Evolutionary conservation across 163 green algal genomes (phyloP), one percentile per base, ranked within the genome.

Genomic region (Trebouxia gelatinosa): DNA sequence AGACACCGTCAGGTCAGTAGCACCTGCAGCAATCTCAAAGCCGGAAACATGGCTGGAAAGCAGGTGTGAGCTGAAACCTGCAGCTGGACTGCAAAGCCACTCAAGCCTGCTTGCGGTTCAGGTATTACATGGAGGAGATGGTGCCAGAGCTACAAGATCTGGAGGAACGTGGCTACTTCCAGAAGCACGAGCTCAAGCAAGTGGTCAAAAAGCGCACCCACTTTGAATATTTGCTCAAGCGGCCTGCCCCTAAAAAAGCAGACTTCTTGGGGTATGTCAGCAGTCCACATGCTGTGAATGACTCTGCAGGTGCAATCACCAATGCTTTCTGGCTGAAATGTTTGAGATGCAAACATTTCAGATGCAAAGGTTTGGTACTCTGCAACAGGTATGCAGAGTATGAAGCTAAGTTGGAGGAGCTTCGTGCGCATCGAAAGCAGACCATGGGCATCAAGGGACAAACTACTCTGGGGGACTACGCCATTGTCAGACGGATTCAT

Each of bases 71-170:
- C n/a, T n/a, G n/a, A n/a, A n/a, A n/a, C n/a, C n/a, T n/a, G n/a
- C n/a, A n/a, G n/a, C n/a, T n/a, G n/a, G n/a, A n/a, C n/a, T n/a
- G n/a, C n/a, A n/a, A n/a, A n/a, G n/a, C n/a, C n/a, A n/a, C n/a
- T n/a, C n/a, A n/a, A n/a, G n/a, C n/a, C n/a, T n/a, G n/a, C n/a
- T n/a, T 75, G n/a, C n/a, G n/a, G n/a, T n/a, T 37, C 76, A 83
- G 74, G 35, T 85, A 86, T 70, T 77, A 97, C 26, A 89, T 98
- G 92, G 95, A 99, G 91, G 85, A 91, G 46, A 98, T 98, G 94
- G 81, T 98, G 23, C 95, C 94, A 65, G 95, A 98, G 91, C 81
- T 99, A 81, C 92, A 98, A 81, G 94, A 95, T 70, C 70, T 97
- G 59, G 90, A 97, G 54, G 74, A 88, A 62, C 87, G 90, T 9